phyloP scores from a whole-genome alignment of 192 early-diverging fungal species.

The Helicostylum pulchrum region DNA sequence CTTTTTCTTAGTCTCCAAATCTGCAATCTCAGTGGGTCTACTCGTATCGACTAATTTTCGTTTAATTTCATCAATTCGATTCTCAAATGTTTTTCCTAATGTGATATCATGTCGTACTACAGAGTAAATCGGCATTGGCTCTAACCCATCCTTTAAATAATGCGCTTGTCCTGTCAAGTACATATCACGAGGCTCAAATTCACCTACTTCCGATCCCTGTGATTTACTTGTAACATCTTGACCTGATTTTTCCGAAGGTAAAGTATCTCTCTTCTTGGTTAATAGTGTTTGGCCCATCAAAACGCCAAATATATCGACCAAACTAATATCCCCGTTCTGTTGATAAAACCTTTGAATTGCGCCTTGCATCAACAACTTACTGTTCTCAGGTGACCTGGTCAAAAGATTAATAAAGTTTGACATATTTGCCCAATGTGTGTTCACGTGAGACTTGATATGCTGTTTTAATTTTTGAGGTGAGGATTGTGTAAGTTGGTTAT shows the following conservation, averaged over 20 bases:
- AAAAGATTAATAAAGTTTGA: conserved; percentile 27
- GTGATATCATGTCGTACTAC: conserved; percentile 62
- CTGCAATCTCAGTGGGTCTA: no score
- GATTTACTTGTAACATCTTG: conserved; percentile 18
- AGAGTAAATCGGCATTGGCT: conserved; percentile 78
- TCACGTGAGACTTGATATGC: conserved; percentile 38
- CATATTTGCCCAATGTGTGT: conserved; percentile 46
- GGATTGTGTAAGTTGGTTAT: conserved; percentile 38
- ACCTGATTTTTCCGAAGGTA: not conserved
- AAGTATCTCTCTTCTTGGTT: conserved; percentile 30
- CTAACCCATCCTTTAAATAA: conserved; percentile 55
- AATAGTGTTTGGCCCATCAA: conserved; percentile 47
- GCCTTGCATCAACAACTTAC: conserved; percentile 25
- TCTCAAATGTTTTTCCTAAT: not conserved
- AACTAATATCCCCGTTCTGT: conserved; percentile 26
- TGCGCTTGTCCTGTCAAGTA: conserved; percentile 53
- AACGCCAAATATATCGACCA: conserved; percentile 62
- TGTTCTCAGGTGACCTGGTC: conserved; percentile 16
- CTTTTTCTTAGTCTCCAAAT: conserved; percentile 22
- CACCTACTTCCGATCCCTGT: conserved; percentile 36
- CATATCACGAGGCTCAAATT: conserved; percentile 30
- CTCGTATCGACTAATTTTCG: conserved; percentile 11
- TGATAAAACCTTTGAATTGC: conserved; percentile 28
- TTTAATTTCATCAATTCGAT: conserved; percentile 8
- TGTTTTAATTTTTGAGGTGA: conserved; percentile 35